These are phyloP conservation scores for Globisporangium paroecandrum DNA, from an alignment of 352 stramenopile genomes.

Conservation along the genomic window DNA sequence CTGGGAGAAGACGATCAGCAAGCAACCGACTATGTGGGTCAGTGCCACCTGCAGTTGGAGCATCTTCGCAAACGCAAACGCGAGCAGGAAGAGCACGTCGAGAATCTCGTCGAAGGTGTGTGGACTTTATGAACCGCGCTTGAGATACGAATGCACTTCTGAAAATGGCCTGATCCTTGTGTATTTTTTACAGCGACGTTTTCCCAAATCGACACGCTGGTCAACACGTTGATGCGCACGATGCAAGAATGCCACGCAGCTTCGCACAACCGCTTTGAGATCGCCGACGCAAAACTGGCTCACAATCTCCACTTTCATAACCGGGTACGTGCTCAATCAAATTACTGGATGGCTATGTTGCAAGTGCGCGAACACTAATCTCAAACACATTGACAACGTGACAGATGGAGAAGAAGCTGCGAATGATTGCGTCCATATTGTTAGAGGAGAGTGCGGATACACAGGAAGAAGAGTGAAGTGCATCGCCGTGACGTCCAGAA, in stretches of 20 bases:
- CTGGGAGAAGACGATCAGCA: neutral
- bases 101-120: slow-evolving; percentile 9
- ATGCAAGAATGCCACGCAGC: slow-evolving; percentile 6
- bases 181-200: slow-evolving; percentile 2
- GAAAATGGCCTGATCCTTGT: neutral
- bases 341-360: neutral
- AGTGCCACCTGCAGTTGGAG: slow-evolving; percentile 1
- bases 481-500: neutral
- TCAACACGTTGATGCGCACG: slow-evolving; percentile 6
- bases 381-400: neutral
- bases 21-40: slow-evolving; percentile 2
- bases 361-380: neutral
- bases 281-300: slow-evolving; percentile 5
- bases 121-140: neutral
- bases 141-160: neutral
- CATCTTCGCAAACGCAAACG: slow-evolving; percentile 10
- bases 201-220: slow-evolving; percentile 5
- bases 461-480: slow-evolving; percentile 8
- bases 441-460: slow-evolving; percentile 2
- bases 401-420: slow-evolving; percentile 14
- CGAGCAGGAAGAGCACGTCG: slow-evolving; percentile 8
- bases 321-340: slow-evolving; percentile 4
- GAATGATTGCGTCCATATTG: slow-evolving; percentile 10
- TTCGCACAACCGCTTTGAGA: slow-evolving; percentile 9
- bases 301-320: slow-evolving; percentile 8